phyloP scores from a whole-genome alignment of 768 basidiomycete species.

The Leccinum longicurvipes region DNA sequence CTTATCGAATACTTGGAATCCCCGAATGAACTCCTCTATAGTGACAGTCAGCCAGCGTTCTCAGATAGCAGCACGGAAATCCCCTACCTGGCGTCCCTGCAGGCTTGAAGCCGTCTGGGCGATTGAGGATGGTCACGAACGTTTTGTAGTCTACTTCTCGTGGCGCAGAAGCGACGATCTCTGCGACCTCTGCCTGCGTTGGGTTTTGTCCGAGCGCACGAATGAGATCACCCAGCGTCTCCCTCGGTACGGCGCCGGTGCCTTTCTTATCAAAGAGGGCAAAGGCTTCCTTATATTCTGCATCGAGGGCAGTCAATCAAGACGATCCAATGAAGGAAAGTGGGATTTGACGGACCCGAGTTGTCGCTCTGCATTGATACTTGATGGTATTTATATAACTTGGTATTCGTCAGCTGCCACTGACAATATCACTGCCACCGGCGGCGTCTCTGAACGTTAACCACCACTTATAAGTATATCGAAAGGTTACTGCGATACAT shows the following conservation, averaged over 20 bases:
- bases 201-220: constrained; percentile 97
- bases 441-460: not conserved
- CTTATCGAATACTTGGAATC: constrained; percentile 97
- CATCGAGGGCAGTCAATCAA: constrained; percentile 3
- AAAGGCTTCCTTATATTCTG: constrained; percentile 96
- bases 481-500: not conserved
- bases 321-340: not conserved
- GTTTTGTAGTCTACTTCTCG: constrained; percentile 91
- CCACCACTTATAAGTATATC: not conserved
- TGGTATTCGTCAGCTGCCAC: not conserved
- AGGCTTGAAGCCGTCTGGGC: constrained; percentile 96
- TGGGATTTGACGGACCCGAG: constrained; percentile 36
- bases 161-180: constrained; percentile 70
- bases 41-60: not conserved
- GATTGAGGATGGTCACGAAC: constrained; percentile 87
- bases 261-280: constrained; percentile 98
- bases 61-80: not conserved
- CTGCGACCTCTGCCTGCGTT: constrained; percentile 95
- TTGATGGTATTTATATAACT: not conserved
- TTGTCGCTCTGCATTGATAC: constrained; percentile 43
- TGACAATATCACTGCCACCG: not conserved
- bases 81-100: constrained; percentile 86
- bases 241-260: constrained; percentile 82
- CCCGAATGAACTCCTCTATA: constrained; percentile 98
- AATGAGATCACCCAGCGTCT: constrained; percentile 87